Conservation (phyloP, 2,329 filamentous ascomycete genomes). For the Xylaria sp. region DNA sequence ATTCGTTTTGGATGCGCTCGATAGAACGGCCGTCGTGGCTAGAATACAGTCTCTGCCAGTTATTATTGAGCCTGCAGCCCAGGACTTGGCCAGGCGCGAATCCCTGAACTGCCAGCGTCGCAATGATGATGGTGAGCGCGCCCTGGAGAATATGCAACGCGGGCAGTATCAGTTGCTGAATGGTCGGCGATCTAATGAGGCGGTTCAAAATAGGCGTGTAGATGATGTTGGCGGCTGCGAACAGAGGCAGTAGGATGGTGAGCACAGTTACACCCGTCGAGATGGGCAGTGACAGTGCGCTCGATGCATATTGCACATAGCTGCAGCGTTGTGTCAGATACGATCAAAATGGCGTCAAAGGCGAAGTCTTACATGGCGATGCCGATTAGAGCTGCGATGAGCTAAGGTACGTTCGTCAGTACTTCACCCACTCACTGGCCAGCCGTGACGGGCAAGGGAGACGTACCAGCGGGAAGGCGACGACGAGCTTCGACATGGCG, state of each 20-base stretch:
- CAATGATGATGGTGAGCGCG: slow-evolving; percentile 57
- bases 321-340: slow-evolving; percentile 37
- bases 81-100: slow-evolving; percentile 50
- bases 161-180: slow-evolving; percentile 47
- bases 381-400: slow-evolving; percentile 33
- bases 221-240: slow-evolving; percentile 46
- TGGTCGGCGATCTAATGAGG: slow-evolving; percentile 16
- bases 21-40: slow-evolving; percentile 63
- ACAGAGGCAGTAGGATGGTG: slow-evolving; percentile 47
- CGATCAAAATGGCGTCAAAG: not conserved
- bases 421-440: not conserved
- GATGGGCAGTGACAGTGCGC: slow-evolving; percentile 47
- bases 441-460: not conserved
- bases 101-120: slow-evolving; percentile 54
- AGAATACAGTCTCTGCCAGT: slow-evolving; percentile 66
- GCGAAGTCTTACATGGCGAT: slow-evolving; percentile 36
- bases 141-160: slow-evolving; percentile 57
- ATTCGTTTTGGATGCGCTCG: slow-evolving; percentile 70
- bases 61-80: slow-evolving; percentile 65
- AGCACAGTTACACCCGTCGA: slow-evolving; percentile 47
- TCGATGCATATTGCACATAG: slow-evolving; percentile 48
- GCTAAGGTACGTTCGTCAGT: slow-evolving; percentile 31
- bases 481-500: slow-evolving; percentile 32
- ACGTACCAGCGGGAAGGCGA: slow-evolving; percentile 31
- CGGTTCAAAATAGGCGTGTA: slow-evolving; percentile 39